Conservation (phyloP, 257 asterid genomes). For the Leptodermis oblonga region DNA sequence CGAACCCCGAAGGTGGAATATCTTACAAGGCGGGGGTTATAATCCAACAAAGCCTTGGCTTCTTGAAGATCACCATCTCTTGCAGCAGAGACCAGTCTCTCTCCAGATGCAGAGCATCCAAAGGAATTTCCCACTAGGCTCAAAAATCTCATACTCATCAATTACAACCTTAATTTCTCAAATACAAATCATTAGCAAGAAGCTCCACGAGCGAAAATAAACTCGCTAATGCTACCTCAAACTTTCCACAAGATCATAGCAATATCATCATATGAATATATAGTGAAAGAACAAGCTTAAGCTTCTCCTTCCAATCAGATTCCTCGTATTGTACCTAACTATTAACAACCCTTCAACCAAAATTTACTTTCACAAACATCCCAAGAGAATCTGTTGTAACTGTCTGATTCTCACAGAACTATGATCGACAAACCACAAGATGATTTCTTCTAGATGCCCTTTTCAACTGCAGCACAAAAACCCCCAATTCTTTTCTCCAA, state of each 20-base stretch:
- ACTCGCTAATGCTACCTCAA: slow-evolving; percentile 13
- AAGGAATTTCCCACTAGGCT: slow-evolving; percentile 84
- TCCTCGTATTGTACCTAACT: slow-evolving; percentile 39
- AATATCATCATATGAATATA: neutral
- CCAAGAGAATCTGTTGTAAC: slow-evolving; percentile 28
- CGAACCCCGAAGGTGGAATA: slow-evolving; percentile 89
- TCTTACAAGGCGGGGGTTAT: slow-evolving; percentile 77
- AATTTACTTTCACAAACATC: slow-evolving; percentile 26
- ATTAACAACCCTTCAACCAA: slow-evolving; percentile 37
- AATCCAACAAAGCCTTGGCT: slow-evolving; percentile 87
- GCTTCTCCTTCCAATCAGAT: slow-evolving; percentile 19
- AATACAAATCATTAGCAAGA: neutral
- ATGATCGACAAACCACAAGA: slow-evolving; percentile 24
- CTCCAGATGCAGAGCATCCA: slow-evolving; percentile 94
- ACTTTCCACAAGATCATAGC: slow-evolving; percentile 10
- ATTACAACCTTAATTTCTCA: slow-evolving; percentile 17
- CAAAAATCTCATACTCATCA: slow-evolving; percentile 54
- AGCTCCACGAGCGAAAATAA: slow-evolving; percentile 3
- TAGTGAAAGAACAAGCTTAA: slow-evolving; percentile 11
- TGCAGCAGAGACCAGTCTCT: slow-evolving; percentile 84
- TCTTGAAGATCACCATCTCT: slow-evolving; percentile 94
- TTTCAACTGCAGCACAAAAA: slow-evolving; percentile 33
- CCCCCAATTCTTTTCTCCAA: slow-evolving; percentile 23
- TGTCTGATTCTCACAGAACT: slow-evolving; percentile 24
- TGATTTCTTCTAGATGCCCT: slow-evolving; percentile 16